Evolutionary conservation across 352 stramenopile species (phyloP), one percentile per base, ranked within the genome.

Genomic region (Plasmopara viticola): DNA sequence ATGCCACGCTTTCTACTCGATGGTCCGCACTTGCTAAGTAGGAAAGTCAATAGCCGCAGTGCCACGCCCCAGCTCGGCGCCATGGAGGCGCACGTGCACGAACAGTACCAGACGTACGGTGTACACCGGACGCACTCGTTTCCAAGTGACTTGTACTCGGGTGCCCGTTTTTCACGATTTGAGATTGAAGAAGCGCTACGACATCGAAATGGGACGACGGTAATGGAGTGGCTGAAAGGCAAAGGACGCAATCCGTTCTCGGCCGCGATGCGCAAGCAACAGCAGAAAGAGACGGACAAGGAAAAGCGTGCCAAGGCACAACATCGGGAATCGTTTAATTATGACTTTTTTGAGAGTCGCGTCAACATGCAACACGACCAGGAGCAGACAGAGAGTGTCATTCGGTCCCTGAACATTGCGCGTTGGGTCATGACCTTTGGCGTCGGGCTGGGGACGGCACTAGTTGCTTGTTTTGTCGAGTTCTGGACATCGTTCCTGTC

Each of bases 361-460:
- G 83, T 94, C 6, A 91, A 94, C 66, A 83, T 78, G 68, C 80
- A 94, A 63, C 76, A 92, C 68, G 84, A 94, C 51, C 78, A 91
- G 50, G 81, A 91, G 48, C 76, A 87, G 61, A 86, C 69, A 0
- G 84, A 94, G 58, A 73, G 82, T 18, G 62, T 62, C 2, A 80
- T 94, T 48, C 78, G 77, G 25, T 78, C 80, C 56, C 69, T 94
- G 35, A 92, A 90, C 51, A 80, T 94, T 39, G 74, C 73, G 0
- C 80, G 93, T n/a, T 99, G 95, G 95, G 63, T 94, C 54, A 87
- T 98, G 70, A 99, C 96, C 1, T 93, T 98, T 50, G 62, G 89
- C 17, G 96, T 98, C 39, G 96, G 96, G 0, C 68, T 98, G 2
- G 62, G 87, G 43, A 98, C 96, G 25, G 96, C 89, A 0, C 43